phyloP scores from a whole-genome alignment of 768 basidiomycete genomes.

The Nidularia pulvinata region DNA sequence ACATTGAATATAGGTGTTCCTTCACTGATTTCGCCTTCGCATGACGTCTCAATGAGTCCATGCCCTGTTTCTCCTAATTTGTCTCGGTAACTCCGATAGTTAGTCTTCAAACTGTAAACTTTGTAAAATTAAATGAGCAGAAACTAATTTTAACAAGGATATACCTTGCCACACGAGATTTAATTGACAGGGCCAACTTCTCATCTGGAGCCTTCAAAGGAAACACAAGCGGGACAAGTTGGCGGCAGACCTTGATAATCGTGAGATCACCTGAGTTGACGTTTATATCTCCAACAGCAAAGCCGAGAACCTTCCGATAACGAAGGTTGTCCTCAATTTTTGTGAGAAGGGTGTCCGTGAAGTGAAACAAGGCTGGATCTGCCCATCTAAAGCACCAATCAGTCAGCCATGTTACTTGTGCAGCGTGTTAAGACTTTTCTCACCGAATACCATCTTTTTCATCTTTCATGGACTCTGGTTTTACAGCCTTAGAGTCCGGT shows the following conservation, averaged over 20 bases:
- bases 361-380: not conserved
- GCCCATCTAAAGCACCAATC: not conserved
- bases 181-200: not conserved
- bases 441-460: too few relatives aligned
- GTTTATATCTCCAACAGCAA: not conserved
- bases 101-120: not conserved
- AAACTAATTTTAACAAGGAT: not conserved
- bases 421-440: too few relatives aligned
- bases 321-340: not conserved
- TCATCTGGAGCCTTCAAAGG: not conserved
- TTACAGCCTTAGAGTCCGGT: too few relatives aligned
- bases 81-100: not conserved
- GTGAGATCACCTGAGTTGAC: not conserved
- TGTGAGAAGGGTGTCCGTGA: not conserved
- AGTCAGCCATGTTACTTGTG: too few relatives aligned
- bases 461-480: too few relatives aligned
- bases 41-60: slow-evolving; percentile 1
- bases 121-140: too few relatives aligned
- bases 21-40: not conserved
- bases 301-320: not conserved
- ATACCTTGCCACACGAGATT: not conserved
- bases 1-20: slow-evolving; percentile 2
- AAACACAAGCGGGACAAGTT: not conserved
- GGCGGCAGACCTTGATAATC: not conserved
- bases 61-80: not conserved